Conservation (phyloP, 1,139 yeast species). For the Entelexis sorbosivorans region DNA sequence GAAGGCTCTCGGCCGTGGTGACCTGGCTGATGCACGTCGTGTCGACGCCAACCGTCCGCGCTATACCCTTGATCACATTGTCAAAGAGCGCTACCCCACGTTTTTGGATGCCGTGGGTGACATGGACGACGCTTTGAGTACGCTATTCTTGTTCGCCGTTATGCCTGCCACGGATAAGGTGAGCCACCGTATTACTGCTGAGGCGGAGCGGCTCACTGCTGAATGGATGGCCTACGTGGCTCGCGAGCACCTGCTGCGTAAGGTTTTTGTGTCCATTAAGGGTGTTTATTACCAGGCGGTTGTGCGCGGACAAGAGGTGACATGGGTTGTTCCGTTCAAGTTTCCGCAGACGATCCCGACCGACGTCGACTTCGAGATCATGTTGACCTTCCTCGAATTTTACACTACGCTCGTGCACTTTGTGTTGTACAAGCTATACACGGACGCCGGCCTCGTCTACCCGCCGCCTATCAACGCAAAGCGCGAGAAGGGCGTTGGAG, state of each 20-base stretch:
- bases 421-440: constrained; percentile 71
- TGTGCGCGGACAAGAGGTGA: constrained; percentile 80
- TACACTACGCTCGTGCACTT: constrained; percentile 87
- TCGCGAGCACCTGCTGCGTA: constrained; percentile 65
- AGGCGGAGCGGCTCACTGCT: constrained; percentile 76
- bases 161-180: constrained; percentile 90
- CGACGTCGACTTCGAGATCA: constrained; percentile 91
- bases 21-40: constrained; percentile 75
- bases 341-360: constrained; percentile 91
- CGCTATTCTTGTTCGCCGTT: constrained; percentile 85
- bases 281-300: constrained; percentile 93
- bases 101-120: constrained; percentile 87
- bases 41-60: constrained; percentile 71
- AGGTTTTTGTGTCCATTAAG: constrained; percentile 90
- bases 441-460: constrained; percentile 73
- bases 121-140: constrained; percentile 86
- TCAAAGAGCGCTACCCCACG: constrained; percentile 92
- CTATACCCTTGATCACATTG: constrained; percentile 78
- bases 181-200: constrained; percentile 65
- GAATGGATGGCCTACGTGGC: constrained; percentile 96
- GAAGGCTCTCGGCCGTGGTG: constrained; percentile 85
- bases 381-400: constrained; percentile 93
- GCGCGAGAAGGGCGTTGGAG: constrained; percentile 78
- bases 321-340: constrained; percentile 96
- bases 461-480: constrained; percentile 76